Base-by-base conservation (phyloP, 106 monocot species). In the Allium fistulosum region DNA sequence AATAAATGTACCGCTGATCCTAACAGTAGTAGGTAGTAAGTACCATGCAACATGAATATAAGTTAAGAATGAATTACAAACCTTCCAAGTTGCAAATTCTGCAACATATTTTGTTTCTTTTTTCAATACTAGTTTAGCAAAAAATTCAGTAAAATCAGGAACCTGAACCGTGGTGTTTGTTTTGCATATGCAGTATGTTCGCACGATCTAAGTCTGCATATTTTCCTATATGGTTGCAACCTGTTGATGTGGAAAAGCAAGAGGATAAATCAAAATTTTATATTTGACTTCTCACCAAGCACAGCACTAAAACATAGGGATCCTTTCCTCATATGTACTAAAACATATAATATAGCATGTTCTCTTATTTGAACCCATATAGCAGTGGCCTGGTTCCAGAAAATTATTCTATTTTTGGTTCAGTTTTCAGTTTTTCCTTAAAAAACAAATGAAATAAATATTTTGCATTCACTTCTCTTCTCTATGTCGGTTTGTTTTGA, bases 201-300 rank as follows among this genome's bases (percentile, higher is more conserved):
- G 85, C 93, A 7, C 82, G 90, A n/a, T 13, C 74, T 99, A 1
- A 99, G 93, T 73, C 74, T 99, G 68, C 93, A 93, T 59, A 83
- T 99, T 62, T 99, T 99, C 63, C 46, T 99, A 46, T 99, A 99
- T 65, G 99, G 99, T 0, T 99, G 99, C 87, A 90, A 99, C 69
- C 59, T 99, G 9, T 85, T 77, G 63, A 53, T 77, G 72, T 99
- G 99, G 99, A 92, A 74, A 70, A 74, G 58, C 37, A 87, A 79
- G 18, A 79, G 97, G 73, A 99, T 99, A 17, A 99, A 99, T 79
- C 72, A 90, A 75, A 99, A 99, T 69, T 93, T 99, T 81, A 99
- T 99, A 65, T 99, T 99, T 65, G 99, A 99, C 55, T 99, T 99
- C 77, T 73, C 71, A 6, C 79, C 80, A 1, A 79, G 51, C 73